Evolutionary conservation across 768 basidiomycete genomes (phyloP), one percentile per base, ranked within the genome.

Genomic region (Hebeloma cylindrosporum): DNA sequence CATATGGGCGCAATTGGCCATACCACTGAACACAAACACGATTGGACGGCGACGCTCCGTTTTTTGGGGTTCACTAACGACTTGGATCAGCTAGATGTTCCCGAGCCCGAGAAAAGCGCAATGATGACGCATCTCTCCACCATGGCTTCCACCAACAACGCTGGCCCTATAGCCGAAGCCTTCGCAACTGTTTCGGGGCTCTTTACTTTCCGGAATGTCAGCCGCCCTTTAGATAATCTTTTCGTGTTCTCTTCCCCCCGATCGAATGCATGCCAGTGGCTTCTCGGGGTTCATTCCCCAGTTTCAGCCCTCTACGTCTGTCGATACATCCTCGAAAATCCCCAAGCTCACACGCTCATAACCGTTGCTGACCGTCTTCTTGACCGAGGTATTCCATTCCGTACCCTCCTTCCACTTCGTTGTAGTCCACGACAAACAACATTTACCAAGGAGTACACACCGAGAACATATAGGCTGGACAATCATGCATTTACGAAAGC

Each of bases 231-330:
- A 5, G 20, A 32, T 2, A 21, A 47, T n/a, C 16, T 52, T 20
- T 48, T 47, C 21, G 17, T 52, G 0, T 52, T 52, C 17, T 38
- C n/a, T n/a, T 5, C 17, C 11, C 42, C 40, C 14, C 28, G 26
- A 0, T 47, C 41, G 2, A 14, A 2, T 1, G n/a, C 41, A 1
- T 33, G 21, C 3, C 16, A 43, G 4, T 52, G 50, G 50, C 3
- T 30, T 2, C 25, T 52, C 2, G 50, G 42, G 2, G 50, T 52
- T 5, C 18, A 44, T 4, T 44, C 50, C 4, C 36, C 46, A 0
- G 42, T 32, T 5, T 18, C 29, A 2, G 46, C 51, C 7, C 17
- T 52, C 3, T 52, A 52, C 36, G 25, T 48, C 6, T 40, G 26
- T 10, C 26, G 45, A 14, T 41, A 41, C 22, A 41, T 42, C n/a